Evolutionary conservation across 768 basidiomycete genomes (phyloP).

Genomic region (Tylopilus sp.): DNA sequence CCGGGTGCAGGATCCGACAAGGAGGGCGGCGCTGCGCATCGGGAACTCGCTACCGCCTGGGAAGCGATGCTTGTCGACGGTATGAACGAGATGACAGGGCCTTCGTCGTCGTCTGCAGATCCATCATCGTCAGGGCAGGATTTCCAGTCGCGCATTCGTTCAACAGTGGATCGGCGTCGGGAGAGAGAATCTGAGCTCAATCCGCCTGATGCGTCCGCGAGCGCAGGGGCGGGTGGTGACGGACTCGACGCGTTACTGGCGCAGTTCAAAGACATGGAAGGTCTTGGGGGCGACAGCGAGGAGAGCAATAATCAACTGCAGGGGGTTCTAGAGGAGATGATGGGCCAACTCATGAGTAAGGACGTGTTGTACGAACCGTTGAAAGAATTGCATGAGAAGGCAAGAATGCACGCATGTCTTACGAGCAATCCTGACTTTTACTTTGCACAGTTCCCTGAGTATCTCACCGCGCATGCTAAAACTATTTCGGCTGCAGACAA

Average conservation of each 20-base stretch:
- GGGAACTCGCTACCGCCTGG: conserved; percentile 58
- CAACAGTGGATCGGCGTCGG: conserved; percentile 72
- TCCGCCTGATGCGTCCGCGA: conserved; percentile 12
- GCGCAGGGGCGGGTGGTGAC: conserved; percentile 21
- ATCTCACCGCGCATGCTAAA: conserved; percentile 54
- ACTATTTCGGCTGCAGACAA: conserved; percentile 57
- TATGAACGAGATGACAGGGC: conserved; percentile 38
- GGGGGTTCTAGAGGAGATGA: conserved; percentile 68
- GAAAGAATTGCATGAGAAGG: conserved; percentile 57
- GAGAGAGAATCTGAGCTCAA: conserved; percentile 51
- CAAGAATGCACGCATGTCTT: background rate
- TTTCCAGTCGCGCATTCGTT: conserved; percentile 69
- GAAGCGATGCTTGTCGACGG: conserved; percentile 67
- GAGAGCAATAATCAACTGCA: conserved; percentile 51
- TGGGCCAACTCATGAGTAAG: conserved; percentile 32
- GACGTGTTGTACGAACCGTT: conserved; percentile 75
- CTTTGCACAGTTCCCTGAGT: conserved; percentile 58
- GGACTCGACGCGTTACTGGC: conserved; percentile 52
- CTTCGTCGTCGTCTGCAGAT: conserved; percentile 1
- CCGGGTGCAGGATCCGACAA: conserved; percentile 12
- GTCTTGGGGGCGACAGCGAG: conserved; percentile 35
- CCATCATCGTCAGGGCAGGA: conserved; percentile 25
- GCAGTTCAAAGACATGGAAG: conserved; percentile 33
- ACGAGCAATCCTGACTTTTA: background rate
- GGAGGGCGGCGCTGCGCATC: background rate